Conservation (phyloP, 495 filamentous ascomycete species). For the Hypoxylon lenormandii region DNA sequence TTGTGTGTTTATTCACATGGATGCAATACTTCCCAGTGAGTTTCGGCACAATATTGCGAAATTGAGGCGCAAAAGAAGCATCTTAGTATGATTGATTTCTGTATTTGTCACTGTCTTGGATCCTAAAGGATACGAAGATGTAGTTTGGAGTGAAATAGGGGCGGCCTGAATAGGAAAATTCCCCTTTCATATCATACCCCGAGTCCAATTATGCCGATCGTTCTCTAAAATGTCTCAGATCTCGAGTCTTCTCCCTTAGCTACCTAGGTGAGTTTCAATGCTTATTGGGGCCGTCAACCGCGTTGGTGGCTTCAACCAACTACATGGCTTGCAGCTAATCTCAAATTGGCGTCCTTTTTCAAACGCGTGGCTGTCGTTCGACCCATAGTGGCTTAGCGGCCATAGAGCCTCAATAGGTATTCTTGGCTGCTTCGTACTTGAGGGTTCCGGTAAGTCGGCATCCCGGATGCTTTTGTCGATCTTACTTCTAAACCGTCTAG, state of each 20-base stretch:
- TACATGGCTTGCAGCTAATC: constrained; percentile 28
- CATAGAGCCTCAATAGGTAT: constrained; percentile 10
- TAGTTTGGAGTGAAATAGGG: background rate
- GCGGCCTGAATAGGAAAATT: constrained; percentile 21
- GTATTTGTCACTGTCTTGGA: background rate
- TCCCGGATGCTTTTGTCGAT: constrained; percentile 10
- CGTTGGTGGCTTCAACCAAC: background rate
- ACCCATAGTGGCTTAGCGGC: background rate
- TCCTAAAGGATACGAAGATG: background rate
- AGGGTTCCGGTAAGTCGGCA: background rate
- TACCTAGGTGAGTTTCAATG: constrained; percentile 13
- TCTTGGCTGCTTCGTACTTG: background rate
- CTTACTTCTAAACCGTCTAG: background rate
- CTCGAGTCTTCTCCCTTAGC: constrained; percentile 14
- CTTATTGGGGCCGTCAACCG: background rate
- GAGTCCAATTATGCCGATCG: constrained; percentile 30
- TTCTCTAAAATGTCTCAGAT: constrained; percentile 35
- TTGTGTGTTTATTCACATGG: too few relatives aligned
- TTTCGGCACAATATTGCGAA: too few relatives aligned
- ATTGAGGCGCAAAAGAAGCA: too few relatives aligned
- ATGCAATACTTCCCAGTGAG: too few relatives aligned
- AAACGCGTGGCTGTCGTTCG: background rate
- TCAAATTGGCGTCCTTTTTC: background rate
- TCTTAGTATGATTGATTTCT: too few relatives aligned
- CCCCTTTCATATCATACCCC: constrained; percentile 21